Evolutionary conservation across 1,139 yeast genomes (phyloP), one percentile per base, ranked within the genome.

Genomic region (Pichia cactophila): DNA sequence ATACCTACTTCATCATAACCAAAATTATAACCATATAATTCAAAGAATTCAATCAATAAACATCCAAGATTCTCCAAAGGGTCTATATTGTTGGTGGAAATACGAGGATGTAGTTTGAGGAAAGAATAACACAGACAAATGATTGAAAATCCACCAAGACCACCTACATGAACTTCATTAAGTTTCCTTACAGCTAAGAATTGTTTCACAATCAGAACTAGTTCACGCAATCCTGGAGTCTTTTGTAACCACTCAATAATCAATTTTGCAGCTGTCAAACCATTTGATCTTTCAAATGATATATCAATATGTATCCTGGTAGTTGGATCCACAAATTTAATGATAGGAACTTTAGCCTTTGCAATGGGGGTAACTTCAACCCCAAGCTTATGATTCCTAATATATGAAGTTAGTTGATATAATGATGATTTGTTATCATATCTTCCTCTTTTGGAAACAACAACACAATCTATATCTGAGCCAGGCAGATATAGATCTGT

Each of bases 111-210:
- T 51, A 86, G 69, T 56, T 73, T 76, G 54, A 94, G 68, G 62
- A 92, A 90, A 33, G 95, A 85, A 61, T 85, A 85, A 37, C 88
- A 89, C 61, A 92, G 67, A 59, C 96, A 89, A 42, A 90, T 88
- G 26, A 90, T 87, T 9, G 97, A 82, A 63, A 86, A 92, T 0
- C 98, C 98, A 33, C 99, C 98, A 20, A 94, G 71, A 0, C 98
- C 98, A 51, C 99, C 99, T 26, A 84, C 83, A 61, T 86, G 95
- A n/a, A 92, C 98, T 59, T 88, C 86, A 61, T 92, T 90, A 53
- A 92, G 70, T 55, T 77, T 80, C 58, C 97, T 73, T 3, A 89
- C 81, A 41, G 90, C 74, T 50, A 94, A 72, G 61, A 90, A 92
- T 61, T 89, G 97, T 64, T 94, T 92, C 16, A 92, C 77, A 4